Conservation (phyloP, 495 filamentous ascomycete genomes). For the Lasiosphaeriaceae sp. region DNA sequence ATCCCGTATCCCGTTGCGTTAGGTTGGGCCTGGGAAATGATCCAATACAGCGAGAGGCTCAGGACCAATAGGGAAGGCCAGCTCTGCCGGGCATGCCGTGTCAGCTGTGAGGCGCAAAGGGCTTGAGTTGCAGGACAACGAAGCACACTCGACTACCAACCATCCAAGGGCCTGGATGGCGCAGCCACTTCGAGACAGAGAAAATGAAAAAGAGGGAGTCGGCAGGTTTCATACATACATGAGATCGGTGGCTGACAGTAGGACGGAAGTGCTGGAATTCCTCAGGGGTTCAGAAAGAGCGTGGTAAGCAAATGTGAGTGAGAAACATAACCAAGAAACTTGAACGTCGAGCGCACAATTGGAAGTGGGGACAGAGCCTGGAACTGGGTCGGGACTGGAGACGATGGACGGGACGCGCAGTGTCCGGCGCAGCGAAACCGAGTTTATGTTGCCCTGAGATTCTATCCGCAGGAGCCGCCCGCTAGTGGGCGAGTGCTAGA, state of each 20-base stretch:
- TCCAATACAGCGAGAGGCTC: not conserved
- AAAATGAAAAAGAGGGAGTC: too few relatives aligned
- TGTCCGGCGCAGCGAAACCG: too few relatives aligned
- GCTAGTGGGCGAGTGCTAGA: not conserved
- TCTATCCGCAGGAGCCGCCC: not conserved
- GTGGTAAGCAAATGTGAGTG: not conserved
- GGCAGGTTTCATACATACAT: too few relatives aligned
- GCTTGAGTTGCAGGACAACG: not conserved
- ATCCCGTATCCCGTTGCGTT: not conserved
- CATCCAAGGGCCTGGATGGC: not conserved
- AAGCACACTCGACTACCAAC: not conserved
- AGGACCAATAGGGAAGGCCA: constrained; percentile 3
- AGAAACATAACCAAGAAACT: not conserved
- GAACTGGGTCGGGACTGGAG: not conserved
- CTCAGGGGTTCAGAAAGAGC: too few relatives aligned
- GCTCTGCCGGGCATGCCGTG: constrained; percentile 23
- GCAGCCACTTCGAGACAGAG: not conserved
- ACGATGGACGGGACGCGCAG: not conserved
- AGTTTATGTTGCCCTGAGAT: too few relatives aligned
- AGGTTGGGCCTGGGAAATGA: constrained; percentile 5
- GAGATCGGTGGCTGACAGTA: too few relatives aligned
- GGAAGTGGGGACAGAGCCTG: not conserved
- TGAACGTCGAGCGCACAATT: not conserved
- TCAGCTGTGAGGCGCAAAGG: constrained; percentile 10
- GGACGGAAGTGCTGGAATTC: too few relatives aligned